phyloP scores from a whole-genome alignment of 208 protist genomes.

The Acanthamoeba rhysodes region DNA sequence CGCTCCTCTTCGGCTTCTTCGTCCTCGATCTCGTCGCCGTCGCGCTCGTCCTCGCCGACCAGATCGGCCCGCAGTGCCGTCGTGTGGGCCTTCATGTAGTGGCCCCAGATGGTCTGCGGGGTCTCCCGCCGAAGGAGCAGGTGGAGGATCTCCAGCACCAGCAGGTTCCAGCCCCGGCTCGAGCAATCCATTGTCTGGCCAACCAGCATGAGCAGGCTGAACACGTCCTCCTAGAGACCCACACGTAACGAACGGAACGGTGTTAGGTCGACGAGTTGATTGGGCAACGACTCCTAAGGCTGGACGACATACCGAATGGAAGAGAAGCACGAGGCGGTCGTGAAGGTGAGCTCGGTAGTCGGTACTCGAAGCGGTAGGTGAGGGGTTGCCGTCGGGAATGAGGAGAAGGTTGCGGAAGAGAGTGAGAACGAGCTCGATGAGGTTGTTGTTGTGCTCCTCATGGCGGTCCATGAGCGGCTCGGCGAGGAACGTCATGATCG shows the following conservation, averaged over 20 bases:
- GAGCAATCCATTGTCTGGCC: constrained; percentile 10
- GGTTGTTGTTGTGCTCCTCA: constrained; percentile 38
- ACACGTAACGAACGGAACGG: not conserved
- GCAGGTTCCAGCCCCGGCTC: constrained; percentile 28
- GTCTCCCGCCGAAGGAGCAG: constrained; percentile 44
- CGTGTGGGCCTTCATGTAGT: not conserved
- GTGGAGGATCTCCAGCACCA: constrained; percentile 67
- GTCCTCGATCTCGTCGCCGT: not conserved
- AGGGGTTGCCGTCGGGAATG: constrained; percentile 15
- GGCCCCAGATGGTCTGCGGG: constrained; percentile 44
- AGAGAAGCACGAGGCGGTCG: constrained; percentile 34
- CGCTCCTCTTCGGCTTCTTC: constrained; percentile 39
- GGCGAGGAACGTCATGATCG: constrained; percentile 41
- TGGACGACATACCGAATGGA: not conserved
- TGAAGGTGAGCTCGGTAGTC: constrained; percentile 55
- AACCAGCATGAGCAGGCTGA: constrained; percentile 42
- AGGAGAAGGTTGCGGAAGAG: constrained; percentile 69
- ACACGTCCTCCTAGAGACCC: constrained; percentile 30
- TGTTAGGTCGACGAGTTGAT: not conserved
- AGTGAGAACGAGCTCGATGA: constrained; percentile 54
- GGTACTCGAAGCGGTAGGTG: not conserved
- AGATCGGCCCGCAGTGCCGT: not conserved
- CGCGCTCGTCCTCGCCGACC: not conserved
- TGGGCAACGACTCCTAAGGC: not conserved
- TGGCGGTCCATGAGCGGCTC: constrained; percentile 7